Percentiles rank a stretch among this genome's conserved stretches.
phyloP scores from a whole-genome alignment of 192 early-diverging fungal species.

The Lobosporangium transversale region DNA sequence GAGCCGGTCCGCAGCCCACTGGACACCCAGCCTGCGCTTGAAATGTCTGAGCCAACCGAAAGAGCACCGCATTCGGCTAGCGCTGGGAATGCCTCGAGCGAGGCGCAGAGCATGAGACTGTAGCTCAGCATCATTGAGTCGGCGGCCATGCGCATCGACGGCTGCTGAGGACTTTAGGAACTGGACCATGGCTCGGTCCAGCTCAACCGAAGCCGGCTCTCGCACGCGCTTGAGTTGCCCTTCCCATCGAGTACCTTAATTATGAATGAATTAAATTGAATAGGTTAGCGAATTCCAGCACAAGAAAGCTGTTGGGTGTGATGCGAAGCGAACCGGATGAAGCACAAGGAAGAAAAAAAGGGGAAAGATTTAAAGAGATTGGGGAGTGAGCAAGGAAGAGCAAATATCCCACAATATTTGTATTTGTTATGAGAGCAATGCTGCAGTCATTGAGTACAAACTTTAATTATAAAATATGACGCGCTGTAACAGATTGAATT shows the following conservation, averaged over 20 bases:
- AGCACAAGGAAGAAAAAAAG: constrained; percentile 5
- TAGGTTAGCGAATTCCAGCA: not conserved
- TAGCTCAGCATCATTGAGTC: constrained; percentile 48
- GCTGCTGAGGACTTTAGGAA: constrained; percentile 41
- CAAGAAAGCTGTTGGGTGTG: constrained; percentile 6
- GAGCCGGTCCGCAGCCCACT: constrained; percentile 36
- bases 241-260: constrained; percentile 45
- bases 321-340: constrained; percentile 28
- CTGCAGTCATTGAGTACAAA: not conserved
- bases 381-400: constrained; percentile 4
- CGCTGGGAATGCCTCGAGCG: constrained; percentile 31
- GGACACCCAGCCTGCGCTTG: constrained; percentile 46
- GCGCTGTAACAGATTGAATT: not conserved
- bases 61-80: constrained; percentile 42
- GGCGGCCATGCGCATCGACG: constrained; percentile 44
- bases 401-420: constrained; percentile 2
- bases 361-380: not conserved
- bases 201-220: constrained; percentile 51
- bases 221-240: constrained; percentile 51
- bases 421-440: constrained; percentile 2
- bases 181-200: constrained; percentile 49
- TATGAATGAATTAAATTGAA: not conserved
- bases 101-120: constrained; percentile 42
- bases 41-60: constrained; percentile 52
- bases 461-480: constrained; percentile 3